A percentile compares a stretch with the other conserved stretches of the same genome.
These are phyloP conservation scores for Lipomyces mesembrius DNA, from an alignment of 805 yeast species.

Conservation along the genomic window DNA sequence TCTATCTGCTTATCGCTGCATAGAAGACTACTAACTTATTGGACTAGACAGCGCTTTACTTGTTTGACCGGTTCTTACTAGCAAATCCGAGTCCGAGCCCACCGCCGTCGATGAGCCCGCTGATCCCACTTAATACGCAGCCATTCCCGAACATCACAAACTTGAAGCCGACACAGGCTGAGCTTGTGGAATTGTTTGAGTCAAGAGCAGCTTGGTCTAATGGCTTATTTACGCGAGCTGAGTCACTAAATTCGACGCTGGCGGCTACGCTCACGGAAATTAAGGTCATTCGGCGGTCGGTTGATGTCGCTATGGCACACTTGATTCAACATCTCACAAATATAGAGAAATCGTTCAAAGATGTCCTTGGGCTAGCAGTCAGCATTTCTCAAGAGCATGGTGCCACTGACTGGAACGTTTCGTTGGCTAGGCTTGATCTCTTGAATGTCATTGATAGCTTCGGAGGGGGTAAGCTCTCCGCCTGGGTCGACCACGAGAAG, in stretches of 20 bases:
- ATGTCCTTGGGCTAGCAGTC: conserved; percentile 38
- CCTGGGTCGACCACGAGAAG: conserved; percentile 35
- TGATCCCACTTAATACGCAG: conserved; percentile 34
- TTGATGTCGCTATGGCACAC: conserved; percentile 41
- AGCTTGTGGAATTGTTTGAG: conserved; percentile 32
- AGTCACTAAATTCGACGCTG: conserved; percentile 27
- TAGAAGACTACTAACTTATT: background rate
- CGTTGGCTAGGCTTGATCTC: conserved; percentile 22
- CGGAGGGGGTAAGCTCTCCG: conserved; percentile 34
- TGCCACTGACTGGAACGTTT: conserved; percentile 32
- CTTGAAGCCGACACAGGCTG: conserved; percentile 28
- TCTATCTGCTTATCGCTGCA: background rate
- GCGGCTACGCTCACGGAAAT: conserved; percentile 29
- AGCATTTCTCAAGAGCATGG: conserved; percentile 38
- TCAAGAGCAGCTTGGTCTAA: conserved; percentile 31
- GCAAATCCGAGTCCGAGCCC: conserved; percentile 33
- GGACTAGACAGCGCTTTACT: conserved; percentile 30
- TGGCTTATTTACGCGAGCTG: conserved; percentile 31
- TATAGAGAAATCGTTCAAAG: conserved; percentile 38
- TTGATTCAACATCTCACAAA: conserved; percentile 38
- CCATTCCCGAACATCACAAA: conserved; percentile 31
- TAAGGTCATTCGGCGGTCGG: conserved; percentile 38
- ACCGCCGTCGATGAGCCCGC: conserved; percentile 30
- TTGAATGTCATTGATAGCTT: conserved; percentile 28
- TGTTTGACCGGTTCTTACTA: conserved; percentile 30